Base-by-base conservation (phyloP, 768 basidiomycete species). In the Termitomyces sp. region DNA sequence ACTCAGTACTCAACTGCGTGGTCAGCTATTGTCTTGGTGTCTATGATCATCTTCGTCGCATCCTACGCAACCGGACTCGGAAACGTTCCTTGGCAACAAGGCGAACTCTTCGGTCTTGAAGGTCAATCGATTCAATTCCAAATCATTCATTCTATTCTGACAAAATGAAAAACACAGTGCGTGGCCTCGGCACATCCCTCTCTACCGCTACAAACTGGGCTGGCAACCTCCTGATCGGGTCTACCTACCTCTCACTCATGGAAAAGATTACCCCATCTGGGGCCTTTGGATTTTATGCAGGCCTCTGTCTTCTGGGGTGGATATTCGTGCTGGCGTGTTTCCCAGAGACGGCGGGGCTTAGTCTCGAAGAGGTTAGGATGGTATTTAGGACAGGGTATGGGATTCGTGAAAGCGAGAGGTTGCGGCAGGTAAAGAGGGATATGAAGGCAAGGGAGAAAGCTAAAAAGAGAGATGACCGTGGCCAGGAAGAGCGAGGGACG, bases 71-170 rank as follows among this genome's bases (percentile, higher is more conserved):
- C 81, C 2, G 86, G 89, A 4, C 70, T 91, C 15, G 89, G 89
- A 0, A 89, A 89, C 62, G 83, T 91, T 2, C 91, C 91, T 0
- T 92, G 91, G 91, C 89, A 91, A 63, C 91, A 91, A 67, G 89
- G 89, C 41, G 91, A 92, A 65, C 76, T 94, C 11, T 93, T 93
- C 70, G 75, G 78, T 18, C 78, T 92, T 36, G 88, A 91, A 76
- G 83, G 84, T 82, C 39, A 25, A 70, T 65, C 39, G 27, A 70
- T 65, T 11, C 5, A 11, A 2, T 36, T 15, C n/a, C 18, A 11
- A n/a, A n/a, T 33, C 16, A 4, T 29, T 4, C 9, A 25, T 3
- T 42, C 32, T 7, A 44, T 16, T 6, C 15, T 2, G 6, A 42
- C 23, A 6, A 25, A 43, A 23, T 25, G 23, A 7, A 25, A n/a